A percentile compares a stretch with the other conserved stretches of the same genome.
Conservation (phyloP, 257 asterid species). For the Nemophila menziesii region DNA sequence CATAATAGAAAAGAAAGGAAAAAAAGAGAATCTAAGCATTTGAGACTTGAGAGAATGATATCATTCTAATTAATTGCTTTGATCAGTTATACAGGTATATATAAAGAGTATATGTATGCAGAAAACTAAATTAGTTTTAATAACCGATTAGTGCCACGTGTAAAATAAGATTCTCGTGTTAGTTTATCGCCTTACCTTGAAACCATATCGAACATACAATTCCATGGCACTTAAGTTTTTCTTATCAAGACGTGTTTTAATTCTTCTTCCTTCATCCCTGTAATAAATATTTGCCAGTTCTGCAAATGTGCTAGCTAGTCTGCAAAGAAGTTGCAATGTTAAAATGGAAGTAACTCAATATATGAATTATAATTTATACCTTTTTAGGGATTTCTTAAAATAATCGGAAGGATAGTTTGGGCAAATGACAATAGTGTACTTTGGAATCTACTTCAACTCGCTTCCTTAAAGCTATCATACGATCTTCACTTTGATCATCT, state of each 20-base stretch:
- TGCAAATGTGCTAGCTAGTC: conserved; percentile 52
- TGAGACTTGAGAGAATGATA: too few relatives aligned
- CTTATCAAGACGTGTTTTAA: conserved; percentile 70
- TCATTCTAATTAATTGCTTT: too few relatives aligned
- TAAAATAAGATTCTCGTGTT: too few relatives aligned
- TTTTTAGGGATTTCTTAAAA: conserved; percentile 68
- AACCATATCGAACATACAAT: conserved; percentile 75
- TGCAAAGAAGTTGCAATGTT: conserved; percentile 27
- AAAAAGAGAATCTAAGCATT: too few relatives aligned
- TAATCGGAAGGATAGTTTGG: conserved; percentile 49
- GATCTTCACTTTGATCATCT: conserved; percentile 90
- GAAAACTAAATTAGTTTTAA: too few relatives aligned
- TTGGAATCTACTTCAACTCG: conserved; percentile 86
- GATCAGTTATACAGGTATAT: too few relatives aligned
- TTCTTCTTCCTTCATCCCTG: conserved; percentile 78
- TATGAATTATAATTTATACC: conserved; percentile 49
- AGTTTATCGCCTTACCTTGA: conserved; percentile 85
- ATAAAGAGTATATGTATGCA: too few relatives aligned
- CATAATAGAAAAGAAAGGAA: too few relatives aligned
- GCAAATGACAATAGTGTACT: conserved; percentile 50
- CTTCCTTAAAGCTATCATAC: conserved; percentile 77
- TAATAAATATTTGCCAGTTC: conserved; percentile 70
- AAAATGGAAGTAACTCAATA: too few relatives aligned
- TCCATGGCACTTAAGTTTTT: conserved; percentile 57
- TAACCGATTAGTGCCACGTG: too few relatives aligned